Conservation (phyloP, 192 early-diverging fungal species). For the Tieghemiomyces parasiticus region DNA sequence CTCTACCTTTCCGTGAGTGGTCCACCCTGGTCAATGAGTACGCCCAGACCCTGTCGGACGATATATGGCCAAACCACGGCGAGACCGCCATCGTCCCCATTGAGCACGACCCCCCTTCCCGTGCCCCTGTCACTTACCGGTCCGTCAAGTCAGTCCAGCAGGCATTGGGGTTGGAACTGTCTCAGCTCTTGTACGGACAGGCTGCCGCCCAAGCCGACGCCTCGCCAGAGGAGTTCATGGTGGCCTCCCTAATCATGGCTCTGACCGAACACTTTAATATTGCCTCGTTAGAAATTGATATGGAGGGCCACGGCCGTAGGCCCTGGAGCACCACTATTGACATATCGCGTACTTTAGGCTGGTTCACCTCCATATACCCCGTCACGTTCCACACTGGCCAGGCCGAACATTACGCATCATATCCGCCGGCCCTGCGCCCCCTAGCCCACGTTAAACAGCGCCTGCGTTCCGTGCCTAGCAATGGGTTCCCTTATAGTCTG, state of each 20-base stretch:
- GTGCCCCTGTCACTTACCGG: not conserved
- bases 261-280: not conserved
- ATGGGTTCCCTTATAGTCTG: not conserved
- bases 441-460: not conserved
- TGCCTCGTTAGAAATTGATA: not conserved
- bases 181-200: not conserved
- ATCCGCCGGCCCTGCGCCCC: not conserved
- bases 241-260: not conserved
- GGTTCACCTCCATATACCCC: conserved; percentile 15
- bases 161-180: not conserved
- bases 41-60: conserved; percentile 2
- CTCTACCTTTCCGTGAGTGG: conserved; percentile 16
- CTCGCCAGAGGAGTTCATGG: not conserved
- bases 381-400: not conserved
- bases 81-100: not conserved
- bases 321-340: not conserved
- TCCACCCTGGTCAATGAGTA: not conserved
- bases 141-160: not conserved
- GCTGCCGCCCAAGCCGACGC: not conserved
- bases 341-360: conserved; percentile 8
- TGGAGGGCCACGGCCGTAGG: not conserved
- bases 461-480: not conserved
- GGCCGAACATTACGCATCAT: not conserved
- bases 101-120: not conserved
- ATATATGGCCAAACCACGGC: not conserved